Base-by-base conservation (phyloP, 768 basidiomycete species). In the Mycena venus region DNA sequence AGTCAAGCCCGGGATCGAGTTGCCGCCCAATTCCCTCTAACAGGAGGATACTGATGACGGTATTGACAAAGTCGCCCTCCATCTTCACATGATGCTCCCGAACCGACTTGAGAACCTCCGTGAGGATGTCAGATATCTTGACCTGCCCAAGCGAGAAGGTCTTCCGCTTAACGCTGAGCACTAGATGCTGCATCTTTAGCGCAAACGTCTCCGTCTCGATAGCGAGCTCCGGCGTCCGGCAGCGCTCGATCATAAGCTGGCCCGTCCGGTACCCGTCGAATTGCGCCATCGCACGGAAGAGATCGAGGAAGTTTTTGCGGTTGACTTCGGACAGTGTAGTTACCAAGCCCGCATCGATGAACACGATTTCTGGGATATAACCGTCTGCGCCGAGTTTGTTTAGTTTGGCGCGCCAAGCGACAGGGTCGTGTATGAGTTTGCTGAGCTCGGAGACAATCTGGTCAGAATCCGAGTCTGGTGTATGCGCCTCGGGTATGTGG, bases 11-110 rank as follows among this genome's bases (percentile, higher is more conserved):
- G 2, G 98, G 97, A 83, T 99, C 97, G 75, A 99, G 82, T 85
- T 94, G 96, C 72, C 98, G 86, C 25, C 98, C 98, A 77, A 99
- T 99, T 1, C 98, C 98, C 84, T 99, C 98, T 66, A 99, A 86
- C 47, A 99, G 83, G 66, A 99, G 84, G 68, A 99, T 96, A 12
- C 95, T 95, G 72, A 99, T 94, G 72, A 99, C 96, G 0, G 98
- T 99, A 83, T 99, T 99, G 80, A 99, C 93, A 81, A 99, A 99
- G 82, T 99, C 98, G 17, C 94, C 96, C 85, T 99, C 98, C 93
- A 99, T 95, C 87, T 96, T 99, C 75, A 99, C 98, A 80, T 98
- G 98, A 82, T 99, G 97, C 76, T 90, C 88, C 70, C 97, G 87
- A 4, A 99, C 97, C 38, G 93, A 91, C 78, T 86, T 92, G 60